Base-by-base conservation (phyloP, 345 rosid genomes). In the Toxicodendron radicans region DNA sequence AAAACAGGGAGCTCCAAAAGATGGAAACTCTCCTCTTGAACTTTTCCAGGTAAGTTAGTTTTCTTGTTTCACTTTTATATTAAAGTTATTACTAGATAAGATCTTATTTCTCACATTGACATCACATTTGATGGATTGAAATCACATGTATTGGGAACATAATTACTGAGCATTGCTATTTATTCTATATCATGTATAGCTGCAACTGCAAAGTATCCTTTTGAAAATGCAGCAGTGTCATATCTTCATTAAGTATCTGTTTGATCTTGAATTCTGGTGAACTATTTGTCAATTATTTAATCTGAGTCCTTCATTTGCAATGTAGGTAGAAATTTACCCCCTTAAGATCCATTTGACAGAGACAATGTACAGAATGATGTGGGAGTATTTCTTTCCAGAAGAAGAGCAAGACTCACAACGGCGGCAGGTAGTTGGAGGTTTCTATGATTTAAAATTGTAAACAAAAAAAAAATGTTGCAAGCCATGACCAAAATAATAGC, bases 341-440 rank as follows among this genome's bases (percentile, higher is more conserved):
- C 92, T 95, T 11, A 93, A 87, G 84, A 95, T 95, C 71, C 93
- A 93, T 82, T 87, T 95, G 97, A 95, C 96, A 4, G 99, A 95
- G 82, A 82, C 90, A n/a, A 92, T 93, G 98, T 95, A 95, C 83
- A 83, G 90, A 86, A 93, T 89, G 96, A 93, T 95, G 96, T 95
- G 98, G 98, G 93, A 81, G 66, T 95, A 95, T 80, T 88, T 95
- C 80, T 95, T 95, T 77, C 97, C 97, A 21, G 96, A 89, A 83
- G 99, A 95, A 83, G 98, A 93, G 66, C 99, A 92, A 77, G 99
- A 95, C 87, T 93, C 98, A 70, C 99, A 90, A 78, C 83, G 97
- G 60, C 88, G 99, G 70, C 98, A 93, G 97, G 99, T 95, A 70
- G 81, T 73, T 75, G 27, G 23, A 41, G 65, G 58, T 18, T 56